Conservation (phyloP, 2,329 filamentous ascomycete genomes). For the Xylariaceae sp. region DNA sequence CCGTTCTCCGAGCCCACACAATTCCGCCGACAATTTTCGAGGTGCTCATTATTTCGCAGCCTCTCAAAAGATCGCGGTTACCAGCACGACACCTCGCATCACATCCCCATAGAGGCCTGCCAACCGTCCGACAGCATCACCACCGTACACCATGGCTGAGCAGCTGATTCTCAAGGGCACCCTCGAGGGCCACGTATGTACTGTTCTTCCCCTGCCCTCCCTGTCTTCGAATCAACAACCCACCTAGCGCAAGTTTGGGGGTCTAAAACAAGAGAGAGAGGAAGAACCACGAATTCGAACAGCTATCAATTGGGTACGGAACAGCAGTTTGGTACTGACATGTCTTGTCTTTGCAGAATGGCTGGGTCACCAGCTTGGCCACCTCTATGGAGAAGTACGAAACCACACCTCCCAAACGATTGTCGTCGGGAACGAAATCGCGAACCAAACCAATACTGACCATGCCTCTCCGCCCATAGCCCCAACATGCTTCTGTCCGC, state of each 20-base stretch:
- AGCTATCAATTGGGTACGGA: not conserved
- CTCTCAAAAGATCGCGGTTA: constrained; percentile 13
- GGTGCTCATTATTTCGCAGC: constrained; percentile 23
- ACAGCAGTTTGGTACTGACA: constrained; percentile 2
- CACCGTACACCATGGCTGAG: constrained; percentile 71
- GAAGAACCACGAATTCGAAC: too few relatives aligned
- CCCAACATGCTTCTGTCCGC: constrained; percentile 99
- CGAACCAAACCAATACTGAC: constrained; percentile 20
- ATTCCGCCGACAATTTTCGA: constrained; percentile 33
- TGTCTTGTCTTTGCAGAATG: constrained; percentile 57
- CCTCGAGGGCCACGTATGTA: constrained; percentile 90
- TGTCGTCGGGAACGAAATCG: too few relatives aligned
- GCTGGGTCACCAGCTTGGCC: constrained; percentile 98
- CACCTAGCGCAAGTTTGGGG: not conserved
- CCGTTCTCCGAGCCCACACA: constrained; percentile 43
- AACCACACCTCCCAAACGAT: constrained; percentile 6
- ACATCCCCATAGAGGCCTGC: constrained; percentile 25
- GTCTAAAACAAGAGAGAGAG: not conserved
- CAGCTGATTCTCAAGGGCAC: constrained; percentile 94
- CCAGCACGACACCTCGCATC: constrained; percentile 33
- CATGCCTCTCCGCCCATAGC: constrained; percentile 43
- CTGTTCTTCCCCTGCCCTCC: constrained; percentile 2
- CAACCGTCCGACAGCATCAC: constrained; percentile 28
- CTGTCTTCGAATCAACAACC: not conserved
- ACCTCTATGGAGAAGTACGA: constrained; percentile 98